Evolutionary conservation across 176 grass and related monocot genomes (phyloP).

Genomic region (Hsuehochloa calcarea): DNA sequence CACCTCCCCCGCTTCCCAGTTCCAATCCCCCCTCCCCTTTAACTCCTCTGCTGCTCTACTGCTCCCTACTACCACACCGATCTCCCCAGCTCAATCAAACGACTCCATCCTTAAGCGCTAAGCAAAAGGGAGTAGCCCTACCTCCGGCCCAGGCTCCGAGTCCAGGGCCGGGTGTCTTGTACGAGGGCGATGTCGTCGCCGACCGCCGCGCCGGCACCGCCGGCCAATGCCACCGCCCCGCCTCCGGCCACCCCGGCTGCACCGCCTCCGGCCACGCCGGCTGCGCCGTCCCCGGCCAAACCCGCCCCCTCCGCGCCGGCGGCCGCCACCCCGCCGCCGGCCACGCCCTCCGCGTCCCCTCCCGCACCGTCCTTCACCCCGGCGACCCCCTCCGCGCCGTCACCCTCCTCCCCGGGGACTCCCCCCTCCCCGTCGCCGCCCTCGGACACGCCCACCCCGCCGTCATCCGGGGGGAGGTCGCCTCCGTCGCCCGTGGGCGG

Average conservation of each 20-base stretch:
- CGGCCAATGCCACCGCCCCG: neutral
- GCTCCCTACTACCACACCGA: neutral
- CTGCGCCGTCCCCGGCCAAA: neutral
- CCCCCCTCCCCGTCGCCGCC: slow-evolving; percentile 32
- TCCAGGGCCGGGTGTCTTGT: neutral
- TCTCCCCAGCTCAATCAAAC: neutral
- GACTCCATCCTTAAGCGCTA: slow-evolving; percentile 29
- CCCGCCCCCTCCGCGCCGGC: neutral
- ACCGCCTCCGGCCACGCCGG: neutral
- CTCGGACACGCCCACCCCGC: slow-evolving; percentile 10
- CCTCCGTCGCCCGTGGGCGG: slow-evolving; percentile 27
- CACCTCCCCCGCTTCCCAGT: neutral
- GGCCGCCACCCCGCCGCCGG: neutral
- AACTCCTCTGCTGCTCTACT: neutral
- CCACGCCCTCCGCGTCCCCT: slow-evolving; percentile 20
- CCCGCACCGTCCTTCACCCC: slow-evolving; percentile 22
- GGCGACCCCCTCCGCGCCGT: slow-evolving; percentile 5
- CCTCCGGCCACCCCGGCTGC: neutral
- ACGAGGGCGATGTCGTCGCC: slow-evolving; percentile 46
- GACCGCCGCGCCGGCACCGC: slow-evolving; percentile 47
- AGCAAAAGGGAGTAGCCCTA: neutral
- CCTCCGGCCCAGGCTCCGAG: neutral
- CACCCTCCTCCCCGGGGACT: neutral
- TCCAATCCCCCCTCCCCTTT: slow-evolving; percentile 7
- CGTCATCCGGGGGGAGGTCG: slow-evolving; percentile 13